phyloP scores from a whole-genome alignment of 1,284 basidiomycete species.

The Coniferiporia sulphurascens region DNA sequence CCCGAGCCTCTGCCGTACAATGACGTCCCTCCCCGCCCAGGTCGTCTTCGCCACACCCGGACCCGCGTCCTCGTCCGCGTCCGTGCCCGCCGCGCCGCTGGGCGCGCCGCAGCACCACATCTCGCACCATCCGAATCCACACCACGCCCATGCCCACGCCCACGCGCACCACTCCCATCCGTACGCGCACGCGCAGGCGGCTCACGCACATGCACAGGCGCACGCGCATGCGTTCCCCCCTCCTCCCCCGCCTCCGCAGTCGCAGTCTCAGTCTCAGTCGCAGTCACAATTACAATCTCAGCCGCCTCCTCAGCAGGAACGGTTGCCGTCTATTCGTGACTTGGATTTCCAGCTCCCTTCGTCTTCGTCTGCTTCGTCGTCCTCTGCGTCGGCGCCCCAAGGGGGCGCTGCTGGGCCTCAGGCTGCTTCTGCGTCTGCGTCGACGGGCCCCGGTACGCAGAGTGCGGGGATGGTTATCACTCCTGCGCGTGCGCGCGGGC shows the following conservation, averaged over 20 bases:
- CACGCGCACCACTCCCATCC: slow-evolving; percentile 7
- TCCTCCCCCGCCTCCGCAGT: not conserved
- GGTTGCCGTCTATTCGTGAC: slow-evolving; percentile 20
- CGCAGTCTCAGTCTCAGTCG: too few species aligned
- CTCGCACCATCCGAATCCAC: not conserved
- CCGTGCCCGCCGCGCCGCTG: not conserved
- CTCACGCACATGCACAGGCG: not conserved
- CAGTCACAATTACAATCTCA: too few species aligned
- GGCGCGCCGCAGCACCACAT: not conserved
- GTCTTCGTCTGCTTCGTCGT: not conserved
- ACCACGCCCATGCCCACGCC: too few species aligned
- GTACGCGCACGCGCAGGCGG: not conserved
- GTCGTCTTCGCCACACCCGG: slow-evolving; percentile 7
- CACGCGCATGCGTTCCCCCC: not conserved
- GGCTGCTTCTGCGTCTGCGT: slow-evolving; percentile 23
- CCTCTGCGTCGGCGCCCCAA: not conserved
- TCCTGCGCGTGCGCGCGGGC: slow-evolving; percentile 30
- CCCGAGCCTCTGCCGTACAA: not conserved
- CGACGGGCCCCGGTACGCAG: too few species aligned
- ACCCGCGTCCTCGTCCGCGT: too few species aligned
- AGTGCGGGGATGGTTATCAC: not conserved
- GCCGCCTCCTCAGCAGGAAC: slow-evolving; percentile 24
- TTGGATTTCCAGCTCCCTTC: slow-evolving; percentile 8
- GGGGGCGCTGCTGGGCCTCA: slow-evolving; percentile 22
- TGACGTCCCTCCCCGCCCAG: slow-evolving; percentile 16